Evolutionary conservation across 2,329 filamentous ascomycete genomes (phyloP).

Genomic region (Paecilomyces dactylethromorphus): DNA sequence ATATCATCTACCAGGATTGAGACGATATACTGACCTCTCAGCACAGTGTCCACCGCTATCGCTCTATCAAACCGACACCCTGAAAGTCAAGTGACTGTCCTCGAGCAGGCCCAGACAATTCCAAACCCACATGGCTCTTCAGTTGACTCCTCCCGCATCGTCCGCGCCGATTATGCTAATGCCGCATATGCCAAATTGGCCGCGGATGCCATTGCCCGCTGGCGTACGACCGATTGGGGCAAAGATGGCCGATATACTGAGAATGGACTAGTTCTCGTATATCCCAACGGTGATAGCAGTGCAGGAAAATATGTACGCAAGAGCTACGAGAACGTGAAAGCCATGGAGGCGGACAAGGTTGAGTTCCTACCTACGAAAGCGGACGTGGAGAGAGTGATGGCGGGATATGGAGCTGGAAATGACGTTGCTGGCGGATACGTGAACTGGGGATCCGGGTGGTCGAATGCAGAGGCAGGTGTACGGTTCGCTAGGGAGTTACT

Average conservation of each 20-base stretch:
- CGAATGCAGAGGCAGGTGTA: constrained; percentile 36
- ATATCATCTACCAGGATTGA: not conserved
- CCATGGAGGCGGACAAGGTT: constrained; percentile 26
- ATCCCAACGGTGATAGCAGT: constrained; percentile 21
- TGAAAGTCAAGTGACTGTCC: constrained; percentile 48
- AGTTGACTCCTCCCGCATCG: constrained; percentile 56
- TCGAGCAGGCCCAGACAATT: constrained; percentile 50
- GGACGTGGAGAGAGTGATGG: constrained; percentile 28
- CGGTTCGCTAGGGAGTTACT: constrained; percentile 31
- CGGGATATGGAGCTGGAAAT: constrained; percentile 26
- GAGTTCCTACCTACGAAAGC: constrained; percentile 24
- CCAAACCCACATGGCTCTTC: constrained; percentile 54
- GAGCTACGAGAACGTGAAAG: constrained; percentile 35
- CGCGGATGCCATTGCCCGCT: constrained; percentile 63
- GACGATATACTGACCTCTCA: constrained; percentile 2
- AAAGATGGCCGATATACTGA: constrained; percentile 37
- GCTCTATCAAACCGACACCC: constrained; percentile 57
- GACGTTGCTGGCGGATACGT: constrained; percentile 37
- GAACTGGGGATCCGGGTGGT: constrained; percentile 43
- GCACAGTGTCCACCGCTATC: constrained; percentile 57
- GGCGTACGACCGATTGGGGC: constrained; percentile 44
- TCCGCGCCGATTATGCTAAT: constrained; percentile 74
- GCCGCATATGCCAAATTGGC: constrained; percentile 69
- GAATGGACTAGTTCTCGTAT: constrained; percentile 37
- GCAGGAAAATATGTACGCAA: constrained; percentile 30